Percentiles rank a stretch among this genome's conserved stretches.
These are phyloP conservation scores for Fraxinus sp. DNA, from an alignment of 305 asterid genomes.

Conservation along the genomic window DNA sequence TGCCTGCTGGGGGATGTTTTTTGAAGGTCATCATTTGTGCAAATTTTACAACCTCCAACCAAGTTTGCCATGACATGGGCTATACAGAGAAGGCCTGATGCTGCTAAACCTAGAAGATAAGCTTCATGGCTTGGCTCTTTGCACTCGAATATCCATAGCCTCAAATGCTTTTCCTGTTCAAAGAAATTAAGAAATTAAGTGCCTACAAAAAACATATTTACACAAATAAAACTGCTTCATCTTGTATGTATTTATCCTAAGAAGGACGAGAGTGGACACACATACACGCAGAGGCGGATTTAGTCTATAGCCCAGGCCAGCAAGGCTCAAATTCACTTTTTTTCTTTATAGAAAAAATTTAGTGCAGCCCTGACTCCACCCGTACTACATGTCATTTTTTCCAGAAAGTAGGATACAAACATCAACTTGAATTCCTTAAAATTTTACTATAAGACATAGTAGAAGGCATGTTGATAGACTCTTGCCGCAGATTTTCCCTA, in stretches of 20 bases:
- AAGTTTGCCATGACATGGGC: constrained; percentile 78
- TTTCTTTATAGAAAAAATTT: background rate
- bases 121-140: constrained; percentile 87
- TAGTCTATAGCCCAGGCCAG: background rate
- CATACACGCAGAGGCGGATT: background rate
- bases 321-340: background rate
- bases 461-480: background rate
- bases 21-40: constrained; percentile 51
- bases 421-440: background rate
- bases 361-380: background rate
- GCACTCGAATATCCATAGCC: constrained; percentile 76
- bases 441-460: background rate
- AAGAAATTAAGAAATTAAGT: background rate
- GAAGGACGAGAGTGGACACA: background rate
- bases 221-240: background rate
- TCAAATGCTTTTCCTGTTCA: constrained; percentile 64
- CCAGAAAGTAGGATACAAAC: background rate
- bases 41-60: constrained; percentile 73
- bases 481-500: background rate
- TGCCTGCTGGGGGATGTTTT: constrained; percentile 64
- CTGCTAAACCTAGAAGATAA: constrained; percentile 55
- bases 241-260: background rate
- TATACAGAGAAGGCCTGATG: constrained; percentile 60
- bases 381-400: no score
- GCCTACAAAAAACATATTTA: background rate